These are phyloP conservation scores for Amanita brunnescens DNA, from an alignment of 768 basidiomycete genomes.

Conservation along the genomic window DNA sequence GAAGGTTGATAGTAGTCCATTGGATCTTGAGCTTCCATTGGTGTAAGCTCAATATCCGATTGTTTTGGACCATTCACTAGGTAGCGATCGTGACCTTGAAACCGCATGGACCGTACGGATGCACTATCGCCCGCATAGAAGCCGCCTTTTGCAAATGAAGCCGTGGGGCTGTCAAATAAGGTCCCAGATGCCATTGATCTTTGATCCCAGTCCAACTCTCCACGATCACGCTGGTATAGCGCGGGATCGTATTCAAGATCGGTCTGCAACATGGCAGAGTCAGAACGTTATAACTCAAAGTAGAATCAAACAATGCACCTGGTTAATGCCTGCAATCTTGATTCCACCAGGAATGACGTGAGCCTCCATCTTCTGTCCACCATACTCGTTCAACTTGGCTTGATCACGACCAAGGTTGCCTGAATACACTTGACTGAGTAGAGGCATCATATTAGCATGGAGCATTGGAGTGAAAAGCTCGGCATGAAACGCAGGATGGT, in stretches of 20 bases:
- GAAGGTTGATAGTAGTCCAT: slow-evolving; percentile 26
- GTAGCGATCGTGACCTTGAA: slow-evolving; percentile 49
- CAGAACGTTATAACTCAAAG: neutral
- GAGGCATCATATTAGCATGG: slow-evolving; percentile 76
- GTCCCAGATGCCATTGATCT: slow-evolving; percentile 61
- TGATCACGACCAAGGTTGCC: slow-evolving; percentile 60
- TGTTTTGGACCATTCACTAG: slow-evolving; percentile 36
- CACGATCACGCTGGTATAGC: slow-evolving; percentile 70
- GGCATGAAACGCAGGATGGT: slow-evolving; percentile 83
- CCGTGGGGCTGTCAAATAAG: slow-evolving; percentile 39
- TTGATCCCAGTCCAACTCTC: slow-evolving; percentile 84
- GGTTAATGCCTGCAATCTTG: slow-evolving; percentile 74
- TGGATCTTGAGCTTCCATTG: slow-evolving; percentile 36
- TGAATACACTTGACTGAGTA: slow-evolving; percentile 66
- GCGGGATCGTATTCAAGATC: slow-evolving; percentile 81
- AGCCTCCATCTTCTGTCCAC: slow-evolving; percentile 68
- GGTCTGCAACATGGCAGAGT: slow-evolving; percentile 24
- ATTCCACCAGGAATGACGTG: slow-evolving; percentile 71
- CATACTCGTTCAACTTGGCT: slow-evolving; percentile 68
- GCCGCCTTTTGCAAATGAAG: slow-evolving; percentile 33
- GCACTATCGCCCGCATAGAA: slow-evolving; percentile 26
- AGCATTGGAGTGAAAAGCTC: slow-evolving; percentile 88
- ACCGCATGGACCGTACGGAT: slow-evolving; percentile 9
- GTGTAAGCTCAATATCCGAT: slow-evolving; percentile 44
- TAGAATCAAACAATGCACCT: slow-evolving; percentile 31